Evolutionary conservation across 2,329 filamentous ascomycete genomes (phyloP), one percentile per base, ranked within the genome.

Genomic region (Colletotrichum cordylinicola): DNA sequence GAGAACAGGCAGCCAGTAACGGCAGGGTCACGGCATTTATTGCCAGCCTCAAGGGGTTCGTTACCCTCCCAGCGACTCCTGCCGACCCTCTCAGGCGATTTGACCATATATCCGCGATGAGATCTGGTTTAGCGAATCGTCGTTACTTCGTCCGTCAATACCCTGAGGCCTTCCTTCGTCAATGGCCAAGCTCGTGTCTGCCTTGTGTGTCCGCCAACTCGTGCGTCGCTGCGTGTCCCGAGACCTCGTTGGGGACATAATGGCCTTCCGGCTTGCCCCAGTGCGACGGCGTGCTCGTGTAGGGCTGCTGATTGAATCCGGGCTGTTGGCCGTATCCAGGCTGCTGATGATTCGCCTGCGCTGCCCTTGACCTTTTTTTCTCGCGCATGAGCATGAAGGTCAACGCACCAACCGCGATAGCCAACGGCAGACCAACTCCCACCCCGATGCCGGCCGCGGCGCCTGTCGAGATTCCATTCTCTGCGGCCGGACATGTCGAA

Each of bases 311-410:
- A 21, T 16, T 37, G 31, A 35, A 13, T 24, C 15, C 56, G 4
- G 35, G 27, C 4, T 62, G 55, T 6, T 61, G 24, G 31, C 60
- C 27, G 12, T 55, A 18, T 18, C 37, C 56, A 43, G 35, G 13
- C n/a, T 55, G 55, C 35, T 61, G 24, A 8, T 67, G 10, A 12
- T 13, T 27, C 35, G 27, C 31, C 4, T 60, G 27, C 21, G 58
- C 58, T 9, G 7, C 65, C 6, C 70, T 74, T 24, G 65, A 35
- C 72, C 65, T 77, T 62, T 72, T 69, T 21, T 67, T 71, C 67
- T 77, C 75, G 6, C 68, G 72, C 43, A 77, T 13, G n/a, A 77
- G 72, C 62, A 77, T 43, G 18, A 75, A 31, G 3, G 48, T 71
- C 24, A 77, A 37, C 27, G 58, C 56, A 2, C 12, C 72, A n/a